phyloP scores from a whole-genome alignment of 176 grass and related monocot genomes.

The Hordeum vulgare region MorexV3_pseudomolecules_assembly NC_058520.1:494369970-494370469 shows the following conservation, averaged over 20 bases:
- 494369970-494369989: background rate
- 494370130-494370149: constrained; percentile 85
- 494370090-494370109: constrained; percentile 73
- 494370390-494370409: constrained; percentile 98
- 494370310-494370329: constrained; percentile 98
- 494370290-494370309: constrained; percentile 85
- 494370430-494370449: background rate
- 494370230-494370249: constrained; percentile 68
- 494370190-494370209: constrained; percentile 92
- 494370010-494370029: background rate
- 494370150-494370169: constrained; percentile 98
- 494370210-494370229: constrained; percentile 80
- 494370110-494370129: constrained; percentile 89
- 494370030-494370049: constrained; percentile 79
- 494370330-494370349: constrained; percentile 89
- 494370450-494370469: background rate
- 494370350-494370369: constrained; percentile 86
- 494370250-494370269: constrained; percentile 75
- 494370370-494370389: constrained; percentile 81
- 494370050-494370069: constrained; percentile 75
- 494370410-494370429: constrained; percentile 74
- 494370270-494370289: constrained; percentile 96
- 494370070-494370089: constrained; percentile 60
- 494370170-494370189: constrained; percentile 89
- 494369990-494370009: background rate